These are phyloP conservation scores for Botrytis pseudocinerea DNA, from an alignment of 2,329 filamentous ascomycete genomes.

Conservation along the genomic window DNA sequence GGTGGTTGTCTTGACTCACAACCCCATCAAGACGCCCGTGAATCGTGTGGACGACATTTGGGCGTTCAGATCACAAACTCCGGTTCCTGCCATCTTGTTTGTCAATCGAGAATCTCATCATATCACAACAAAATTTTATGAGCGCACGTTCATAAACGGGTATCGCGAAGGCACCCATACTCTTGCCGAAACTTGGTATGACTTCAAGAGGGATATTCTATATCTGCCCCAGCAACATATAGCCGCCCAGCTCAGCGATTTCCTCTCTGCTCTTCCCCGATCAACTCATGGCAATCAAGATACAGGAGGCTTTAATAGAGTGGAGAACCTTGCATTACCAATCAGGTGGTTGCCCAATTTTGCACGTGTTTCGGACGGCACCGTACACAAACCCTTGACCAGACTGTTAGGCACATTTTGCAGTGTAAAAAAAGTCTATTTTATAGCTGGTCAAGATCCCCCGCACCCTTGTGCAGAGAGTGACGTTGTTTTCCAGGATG, in stretches of 20 bases:
- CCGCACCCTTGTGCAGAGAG: neutral
- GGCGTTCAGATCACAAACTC: neutral
- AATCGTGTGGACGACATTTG: neutral
- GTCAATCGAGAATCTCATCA: neutral
- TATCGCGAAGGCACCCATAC: neutral
- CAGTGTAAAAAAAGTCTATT: neutral
- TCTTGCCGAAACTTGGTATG: neutral
- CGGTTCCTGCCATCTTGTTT: neutral
- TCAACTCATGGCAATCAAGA: neutral
- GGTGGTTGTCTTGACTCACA: neutral
- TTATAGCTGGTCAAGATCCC: neutral
- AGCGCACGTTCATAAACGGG: neutral
- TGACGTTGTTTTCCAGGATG: neutral
- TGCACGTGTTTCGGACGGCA: neutral
- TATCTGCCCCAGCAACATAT: neutral
- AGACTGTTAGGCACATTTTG: neutral
- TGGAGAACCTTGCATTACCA: neutral
- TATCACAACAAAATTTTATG: neutral
- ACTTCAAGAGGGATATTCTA: neutral
- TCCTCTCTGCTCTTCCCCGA: neutral
- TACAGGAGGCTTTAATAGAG: neutral
- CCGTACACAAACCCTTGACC: neutral
- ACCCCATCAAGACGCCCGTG: no score
- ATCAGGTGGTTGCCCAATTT: neutral
- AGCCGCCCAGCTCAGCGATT: neutral